Conservation (phyloP, 78 protist genomes). For the Dictyostelium purpureum region DNA sequence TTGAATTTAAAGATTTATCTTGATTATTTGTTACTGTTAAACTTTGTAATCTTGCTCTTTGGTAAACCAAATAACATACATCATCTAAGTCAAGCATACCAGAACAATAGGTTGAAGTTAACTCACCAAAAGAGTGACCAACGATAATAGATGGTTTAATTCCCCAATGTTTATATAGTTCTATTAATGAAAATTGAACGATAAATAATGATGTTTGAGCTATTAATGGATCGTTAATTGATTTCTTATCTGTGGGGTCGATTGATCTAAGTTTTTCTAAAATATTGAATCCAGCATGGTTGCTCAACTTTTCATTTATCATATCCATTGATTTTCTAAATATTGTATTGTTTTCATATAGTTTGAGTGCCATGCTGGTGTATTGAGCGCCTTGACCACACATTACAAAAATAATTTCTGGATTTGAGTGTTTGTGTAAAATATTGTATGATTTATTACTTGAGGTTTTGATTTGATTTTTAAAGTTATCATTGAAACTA, state of each 20-base stretch:
- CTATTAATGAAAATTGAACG: slow-evolving; percentile 29
- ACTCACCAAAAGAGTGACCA: slow-evolving; percentile 63
- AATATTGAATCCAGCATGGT: not conserved
- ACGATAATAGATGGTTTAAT: slow-evolving; percentile 35
- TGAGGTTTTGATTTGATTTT: no score
- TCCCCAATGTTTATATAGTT: slow-evolving; percentile 20
- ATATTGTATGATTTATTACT: no score
- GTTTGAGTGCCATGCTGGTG: slow-evolving; percentile 4
- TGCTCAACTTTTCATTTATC: not conserved
- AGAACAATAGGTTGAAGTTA: not conserved
- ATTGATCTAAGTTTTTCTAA: not conserved
- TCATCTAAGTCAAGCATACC: not conserved
- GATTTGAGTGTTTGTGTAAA: no score
- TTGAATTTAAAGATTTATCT: no score
- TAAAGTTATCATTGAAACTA: no score
- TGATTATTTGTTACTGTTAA: slow-evolving; percentile 17
- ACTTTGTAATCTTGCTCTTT: not conserved
- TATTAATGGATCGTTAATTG: slow-evolving; percentile 30
- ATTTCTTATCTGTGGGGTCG: not conserved
- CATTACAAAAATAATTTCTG: not conserved
- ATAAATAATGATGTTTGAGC: slow-evolving; percentile 52
- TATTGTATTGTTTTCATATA: not conserved
- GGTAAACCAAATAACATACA: not conserved
- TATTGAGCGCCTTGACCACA: slow-evolving; percentile 42
- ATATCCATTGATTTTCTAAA: not conserved